A percentile compares a stretch with the other conserved stretches of the same genome.
Conservation (phyloP, 2,329 filamentous ascomycete species). For the Chaetomium olivaceum region DNA sequence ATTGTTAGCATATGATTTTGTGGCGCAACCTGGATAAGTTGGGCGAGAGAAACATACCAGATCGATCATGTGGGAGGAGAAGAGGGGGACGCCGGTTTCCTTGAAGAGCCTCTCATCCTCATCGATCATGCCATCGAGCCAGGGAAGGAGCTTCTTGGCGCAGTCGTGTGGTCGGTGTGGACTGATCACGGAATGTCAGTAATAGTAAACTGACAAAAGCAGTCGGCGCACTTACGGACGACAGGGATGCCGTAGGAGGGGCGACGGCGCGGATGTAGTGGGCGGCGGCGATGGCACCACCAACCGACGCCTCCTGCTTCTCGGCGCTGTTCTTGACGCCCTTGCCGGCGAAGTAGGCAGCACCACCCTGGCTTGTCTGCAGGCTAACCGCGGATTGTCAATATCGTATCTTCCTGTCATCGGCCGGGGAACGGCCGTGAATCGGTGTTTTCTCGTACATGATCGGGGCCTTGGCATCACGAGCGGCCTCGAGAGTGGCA, state of each 20-base stretch:
- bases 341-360: slow-evolving; percentile 91
- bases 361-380: slow-evolving; percentile 90
- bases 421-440: not conserved
- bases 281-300: slow-evolving; percentile 82
- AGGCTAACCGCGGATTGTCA: slow-evolving; percentile 62
- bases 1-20: slow-evolving; percentile 6
- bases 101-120: slow-evolving; percentile 96
- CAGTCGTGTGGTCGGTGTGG: slow-evolving; percentile 98
- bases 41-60: slow-evolving; percentile 44
- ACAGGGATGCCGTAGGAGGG: slow-evolving; percentile 86
- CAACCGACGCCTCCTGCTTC: slow-evolving; percentile 85
- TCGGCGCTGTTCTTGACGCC: slow-evolving; percentile 70
- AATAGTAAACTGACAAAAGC: not conserved
- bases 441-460: slow-evolving; percentile 37
- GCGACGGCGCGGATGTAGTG: slow-evolving; percentile 91
- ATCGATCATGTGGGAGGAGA: slow-evolving; percentile 98
- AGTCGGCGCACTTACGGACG: slow-evolving; percentile 48
- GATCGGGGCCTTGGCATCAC: slow-evolving; percentile 78
- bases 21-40: accelerated
- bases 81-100: slow-evolving; percentile 85
- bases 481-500: slow-evolving; percentile 88
- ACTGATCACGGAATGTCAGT: slow-evolving; percentile 42
- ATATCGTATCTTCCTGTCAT: not conserved
- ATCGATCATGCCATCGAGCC: slow-evolving; percentile 94
- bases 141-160: slow-evolving; percentile 98